A percentile compares a stretch with the other conserved stretches of the same genome.
Conservation (phyloP, 2,329 filamentous ascomycete genomes). For the Grosmannia penicillata region DNA sequence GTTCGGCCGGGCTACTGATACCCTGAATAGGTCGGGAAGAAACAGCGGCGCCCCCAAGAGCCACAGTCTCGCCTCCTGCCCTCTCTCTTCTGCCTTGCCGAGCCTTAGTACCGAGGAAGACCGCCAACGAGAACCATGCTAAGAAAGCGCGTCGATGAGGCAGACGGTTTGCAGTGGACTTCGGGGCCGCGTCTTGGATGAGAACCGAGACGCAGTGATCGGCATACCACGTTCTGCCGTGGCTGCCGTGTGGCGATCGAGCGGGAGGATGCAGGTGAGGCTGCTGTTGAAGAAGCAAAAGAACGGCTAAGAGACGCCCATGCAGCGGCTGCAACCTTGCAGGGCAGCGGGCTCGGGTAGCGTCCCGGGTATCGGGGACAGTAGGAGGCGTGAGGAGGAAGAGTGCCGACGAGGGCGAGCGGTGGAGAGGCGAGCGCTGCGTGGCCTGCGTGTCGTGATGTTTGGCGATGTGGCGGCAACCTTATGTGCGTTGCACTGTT, state of each 20-base stretch:
- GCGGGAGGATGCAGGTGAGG: not conserved
- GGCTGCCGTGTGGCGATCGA: not conserved
- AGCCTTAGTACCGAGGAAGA: not conserved
- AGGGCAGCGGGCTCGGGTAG: not conserved
- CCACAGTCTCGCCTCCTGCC: too few species aligned
- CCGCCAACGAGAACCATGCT: not conserved
- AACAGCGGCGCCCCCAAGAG: too few species aligned
- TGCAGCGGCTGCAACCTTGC: not conserved
- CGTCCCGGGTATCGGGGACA: too few species aligned
- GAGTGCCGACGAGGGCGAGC: not conserved
- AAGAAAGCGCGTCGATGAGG: not conserved
- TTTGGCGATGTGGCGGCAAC: not conserved
- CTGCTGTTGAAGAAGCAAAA: not conserved
- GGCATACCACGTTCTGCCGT: not conserved
- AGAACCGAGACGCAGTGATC: not conserved
- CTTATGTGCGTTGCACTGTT: slow-evolving; percentile 4
- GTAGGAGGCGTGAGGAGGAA: not conserved
- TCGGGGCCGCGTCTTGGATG: not conserved
- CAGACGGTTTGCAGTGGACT: not conserved
- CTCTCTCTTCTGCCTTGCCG: not conserved
- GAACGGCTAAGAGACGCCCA: not conserved
- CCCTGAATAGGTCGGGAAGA: too few species aligned
- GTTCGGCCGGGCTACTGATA: too few species aligned
- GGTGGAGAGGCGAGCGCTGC: not conserved
- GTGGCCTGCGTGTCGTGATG: slow-evolving; percentile 3